Evolutionary conservation across 768 basidiomycete species (phyloP), one percentile per base, ranked within the genome.

Genomic region (Sutorius australiensis): DNA sequence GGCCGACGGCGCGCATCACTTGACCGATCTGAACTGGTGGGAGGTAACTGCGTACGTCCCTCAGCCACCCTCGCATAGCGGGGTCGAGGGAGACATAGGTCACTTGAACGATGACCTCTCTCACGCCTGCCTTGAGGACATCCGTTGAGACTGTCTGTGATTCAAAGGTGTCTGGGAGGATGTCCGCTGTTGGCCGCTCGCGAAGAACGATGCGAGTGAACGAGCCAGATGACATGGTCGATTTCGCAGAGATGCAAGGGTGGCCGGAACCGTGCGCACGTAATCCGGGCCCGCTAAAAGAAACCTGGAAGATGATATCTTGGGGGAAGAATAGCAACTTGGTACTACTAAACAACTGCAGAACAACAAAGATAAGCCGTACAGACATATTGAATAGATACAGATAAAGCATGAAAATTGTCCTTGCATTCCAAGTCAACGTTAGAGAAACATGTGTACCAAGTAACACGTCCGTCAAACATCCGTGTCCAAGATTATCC

Each of bases 21-120:
- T 7, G 32, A 11, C 33, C 33, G 21, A 34, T 34, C 21, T 46
- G 46, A 33, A 24, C 46, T 24, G 46, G 46, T 7, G 21, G 19
- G 14, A 89, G 45, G 64, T 92, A 92, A 59, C 82, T 85, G 42
- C 92, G 77, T 14, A 64, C 66, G 65, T 91, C 87, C 55, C 79
- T 81, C 46, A 98, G 64, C 79, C 88, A 97, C 12, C 81, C 83
- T 9, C 92, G 80, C 90, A 93, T 92, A 0, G 92, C 90, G 17
- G 94, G 92, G 62, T 97, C 94, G 58, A 97, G 67, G 32, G 84
- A 85, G 31, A 92, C 64, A 76, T 86, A 94, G 43, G 84, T 83
- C 53, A 89, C 82, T 66, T 82, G 79, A n/a, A 98, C 82, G 42
- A 95, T 74, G 8, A 83, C 82, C 56, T 87, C 76, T 21, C 72